Evolutionary conservation across 164 flowering plant genomes (phyloP).

Genomic region (Chimonanthus salicifolius): DNA sequence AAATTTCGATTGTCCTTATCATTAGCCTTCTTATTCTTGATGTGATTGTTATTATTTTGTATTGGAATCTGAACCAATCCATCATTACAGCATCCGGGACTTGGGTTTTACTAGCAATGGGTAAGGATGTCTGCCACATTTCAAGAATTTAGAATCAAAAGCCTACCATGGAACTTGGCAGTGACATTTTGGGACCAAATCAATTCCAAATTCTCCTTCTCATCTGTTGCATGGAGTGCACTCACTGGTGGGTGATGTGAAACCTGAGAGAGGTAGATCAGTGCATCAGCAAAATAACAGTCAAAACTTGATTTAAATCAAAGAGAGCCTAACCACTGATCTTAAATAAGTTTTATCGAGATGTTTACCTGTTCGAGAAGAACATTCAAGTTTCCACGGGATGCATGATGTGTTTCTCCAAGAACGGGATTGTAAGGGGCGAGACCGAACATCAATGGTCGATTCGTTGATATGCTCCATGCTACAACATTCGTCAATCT

Average conservation of each 20-base stretch:
- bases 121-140: background rate
- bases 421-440: conserved; percentile 86
- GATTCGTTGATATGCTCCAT: conserved; percentile 65
- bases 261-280: conserved; percentile 35
- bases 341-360: background rate
- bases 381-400: conserved; percentile 60
- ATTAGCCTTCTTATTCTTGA: too few species aligned
- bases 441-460: conserved; percentile 61
- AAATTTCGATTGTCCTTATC: too few species aligned
- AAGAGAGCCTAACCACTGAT: background rate
- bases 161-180: conserved; percentile 66
- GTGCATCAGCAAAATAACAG: background rate
- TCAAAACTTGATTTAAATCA: background rate
- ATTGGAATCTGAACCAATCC: too few species aligned
- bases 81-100: too few species aligned
- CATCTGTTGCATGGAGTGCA: conserved; percentile 85
- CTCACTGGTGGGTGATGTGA: conserved; percentile 93
- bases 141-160: background rate
- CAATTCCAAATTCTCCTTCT: conserved; percentile 51
- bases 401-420: conserved; percentile 95
- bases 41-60: too few species aligned
- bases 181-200: conserved; percentile 59
- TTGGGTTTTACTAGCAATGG: background rate
- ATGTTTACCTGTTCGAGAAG: conserved; percentile 71
- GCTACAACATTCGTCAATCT: conserved; percentile 59